phyloP scores from a whole-genome alignment of 306 rosid species.

The Dalbergia oliveri region DNA sequence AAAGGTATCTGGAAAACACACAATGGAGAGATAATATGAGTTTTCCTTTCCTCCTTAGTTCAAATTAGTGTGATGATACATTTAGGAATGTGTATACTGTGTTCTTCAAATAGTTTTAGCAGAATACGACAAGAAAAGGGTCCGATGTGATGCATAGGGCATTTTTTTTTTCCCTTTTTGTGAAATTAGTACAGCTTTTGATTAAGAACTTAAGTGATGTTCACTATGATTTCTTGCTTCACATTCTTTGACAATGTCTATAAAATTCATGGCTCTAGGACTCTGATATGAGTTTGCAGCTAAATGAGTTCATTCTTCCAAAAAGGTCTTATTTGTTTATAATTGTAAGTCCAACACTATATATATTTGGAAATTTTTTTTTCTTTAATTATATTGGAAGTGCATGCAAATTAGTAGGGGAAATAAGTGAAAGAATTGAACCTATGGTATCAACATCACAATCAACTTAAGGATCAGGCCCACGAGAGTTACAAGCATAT shows the following conservation, averaged over 20 bases:
- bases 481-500: neutral
- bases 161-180: neutral
- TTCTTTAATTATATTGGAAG: too few species aligned
- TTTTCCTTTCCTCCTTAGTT: constrained; percentile 9
- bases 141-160: constrained; percentile 7
- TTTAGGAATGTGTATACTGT: constrained; percentile 43
- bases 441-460: neutral
- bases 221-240: constrained; percentile 27
- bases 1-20: constrained; percentile 71
- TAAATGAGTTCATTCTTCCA: neutral
- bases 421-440: too few species aligned
- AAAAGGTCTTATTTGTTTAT: too few species aligned
- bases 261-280: neutral
- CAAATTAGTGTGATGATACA: constrained; percentile 8
- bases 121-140: constrained; percentile 18
- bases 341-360: too few species aligned
- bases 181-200: constrained; percentile 43
- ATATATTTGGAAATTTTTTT: too few species aligned
- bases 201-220: neutral
- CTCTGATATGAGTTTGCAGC: constrained; percentile 2
- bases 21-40: constrained; percentile 36
- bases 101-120: constrained; percentile 40
- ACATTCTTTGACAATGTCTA: constrained; percentile 36
- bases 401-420: too few species aligned
- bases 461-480: neutral